Conservation (phyloP, 306 rosid genomes). For the Abrus precatorius region DNA sequence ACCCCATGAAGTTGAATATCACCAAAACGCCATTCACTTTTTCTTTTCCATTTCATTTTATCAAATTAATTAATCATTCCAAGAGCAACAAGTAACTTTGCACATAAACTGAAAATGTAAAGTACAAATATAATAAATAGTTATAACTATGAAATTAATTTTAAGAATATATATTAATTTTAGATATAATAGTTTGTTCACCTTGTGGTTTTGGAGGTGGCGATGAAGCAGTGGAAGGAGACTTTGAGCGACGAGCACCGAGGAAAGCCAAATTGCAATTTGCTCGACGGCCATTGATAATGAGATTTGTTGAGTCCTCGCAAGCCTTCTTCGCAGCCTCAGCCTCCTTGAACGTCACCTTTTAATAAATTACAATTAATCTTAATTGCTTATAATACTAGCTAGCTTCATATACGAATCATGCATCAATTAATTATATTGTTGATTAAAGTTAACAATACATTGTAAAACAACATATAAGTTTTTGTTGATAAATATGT, state of each 20-base stretch:
- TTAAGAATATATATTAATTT: no score
- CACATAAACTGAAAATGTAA: not conserved
- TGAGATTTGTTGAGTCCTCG: slow-evolving; percentile 70
- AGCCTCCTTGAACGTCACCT: slow-evolving; percentile 87
- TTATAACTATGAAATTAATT: no score
- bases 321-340: slow-evolving; percentile 92
- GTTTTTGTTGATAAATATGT: no score
- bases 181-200: slow-evolving; percentile 5
- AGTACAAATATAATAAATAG: not conserved
- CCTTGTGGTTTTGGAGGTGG: slow-evolving; percentile 65
- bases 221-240: slow-evolving; percentile 55
- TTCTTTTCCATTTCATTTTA: not conserved
- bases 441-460: no score
- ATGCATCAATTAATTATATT: not conserved
- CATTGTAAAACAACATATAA: no score
- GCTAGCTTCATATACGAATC: not conserved
- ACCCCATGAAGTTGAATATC: slow-evolving; percentile 36
- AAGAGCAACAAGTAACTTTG: not conserved
- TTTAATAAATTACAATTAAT: not conserved
- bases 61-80: not conserved
- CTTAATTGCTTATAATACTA: not conserved
- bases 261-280: slow-evolving; percentile 87
- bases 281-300: slow-evolving; percentile 87
- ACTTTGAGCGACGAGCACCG: slow-evolving; percentile 76
- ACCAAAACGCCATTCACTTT: slow-evolving; percentile 32